Evolutionary conservation across 371 early-diverging fungal genomes (phyloP), one percentile per base, ranked within the genome.

Genomic region (Smittium culicis): DNA sequence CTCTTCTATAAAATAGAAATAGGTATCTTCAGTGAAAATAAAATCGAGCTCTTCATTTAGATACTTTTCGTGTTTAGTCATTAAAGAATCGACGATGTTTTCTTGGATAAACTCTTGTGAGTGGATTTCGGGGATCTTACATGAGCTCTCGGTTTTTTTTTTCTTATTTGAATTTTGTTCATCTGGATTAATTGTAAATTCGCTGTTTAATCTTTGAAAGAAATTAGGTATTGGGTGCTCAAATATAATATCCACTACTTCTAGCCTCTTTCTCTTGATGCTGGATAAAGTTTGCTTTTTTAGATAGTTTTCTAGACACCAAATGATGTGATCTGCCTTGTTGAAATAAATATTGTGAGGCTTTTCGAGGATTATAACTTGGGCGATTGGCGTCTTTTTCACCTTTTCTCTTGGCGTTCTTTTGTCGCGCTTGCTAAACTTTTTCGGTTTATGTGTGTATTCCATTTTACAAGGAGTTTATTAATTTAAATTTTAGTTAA

Each of bases 21-120:
- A 67, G 1, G 78, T 78, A 25, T 75, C 72, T 58, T 78, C 72
- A 2, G 78, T 77, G 28, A 76, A 69, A 57, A 67, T 69, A 72
- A 70, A 77, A 56, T 67, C 66, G 54, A 71, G 70, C 35, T 75
- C 77, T 20, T 45, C 20, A 20, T 45, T 45, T 45, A 45, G n/a
- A n/a, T n/a, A n/a, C n/a, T n/a, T n/a, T n/a, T n/a, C n/a, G n/a
- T n/a, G n/a, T n/a, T n/a, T n/a, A n/a, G n/a, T n/a, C n/a, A n/a
- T n/a, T n/a, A n/a, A n/a, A n/a, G n/a, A n/a, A n/a, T n/a, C n/a
- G n/a, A n/a, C n/a, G n/a, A n/a, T n/a, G n/a, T n/a, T n/a, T n/a
- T n/a, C n/a, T n/a, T n/a, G n/a, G n/a, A n/a, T n/a, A n/a, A n/a
- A n/a, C n/a, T n/a, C n/a, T n/a, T n/a, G n/a, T n/a, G n/a, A n/a